Base-by-base conservation (phyloP, 2,329 filamentous ascomycete genomes). In the Blastomyces gilchristii region DNA sequence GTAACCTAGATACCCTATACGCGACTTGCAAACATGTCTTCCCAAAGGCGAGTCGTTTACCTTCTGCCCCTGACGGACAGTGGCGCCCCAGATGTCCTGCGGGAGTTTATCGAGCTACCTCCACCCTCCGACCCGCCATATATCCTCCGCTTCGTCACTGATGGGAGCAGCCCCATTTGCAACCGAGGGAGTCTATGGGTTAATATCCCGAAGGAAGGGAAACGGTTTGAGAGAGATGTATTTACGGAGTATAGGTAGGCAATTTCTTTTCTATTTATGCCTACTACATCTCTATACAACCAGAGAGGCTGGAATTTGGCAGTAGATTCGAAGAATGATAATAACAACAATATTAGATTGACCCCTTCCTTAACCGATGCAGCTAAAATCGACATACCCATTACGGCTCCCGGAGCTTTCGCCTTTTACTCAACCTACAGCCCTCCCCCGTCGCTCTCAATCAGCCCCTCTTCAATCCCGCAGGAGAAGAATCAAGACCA, bases 161-260 rank as follows among this genome's bases (percentile, higher is more conserved):
- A 97, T 76, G 92, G 94, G 66, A 93, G 91, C 63, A 96, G 93
- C 73, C 96, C 93, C 66, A 94, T 99, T 80, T 97, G 92, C 76
- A 86, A 91, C 68, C 83, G 96, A 77, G 94, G 95, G 64, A 97
- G 90, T 73, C 82, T 99, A 66, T 99, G 94, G 93, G 88, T 96
- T 71, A 99, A 99, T 75, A 89, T 97, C 65, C 94, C 94, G 8
- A 84, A 87, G 65, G 81, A 87, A 70, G 91, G 87, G 64, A 79
- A 85, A 59, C 79, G 85, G 53, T 99, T 97, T 73, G 83, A 85
- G 67, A 87, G 94, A 69, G 82, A 88, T 71, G 82, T 83, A 43
- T 99, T 96, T 75, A 85, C 86, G 70, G 88, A 96, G 78, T 95
- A 89, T 83, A 93, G 90, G 93, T 97, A 82, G 75, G 87, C 43